These are phyloP conservation scores for Aspergillus caelatus DNA, from an alignment of 2,329 filamentous ascomycete species.

Conservation along the genomic window DNA sequence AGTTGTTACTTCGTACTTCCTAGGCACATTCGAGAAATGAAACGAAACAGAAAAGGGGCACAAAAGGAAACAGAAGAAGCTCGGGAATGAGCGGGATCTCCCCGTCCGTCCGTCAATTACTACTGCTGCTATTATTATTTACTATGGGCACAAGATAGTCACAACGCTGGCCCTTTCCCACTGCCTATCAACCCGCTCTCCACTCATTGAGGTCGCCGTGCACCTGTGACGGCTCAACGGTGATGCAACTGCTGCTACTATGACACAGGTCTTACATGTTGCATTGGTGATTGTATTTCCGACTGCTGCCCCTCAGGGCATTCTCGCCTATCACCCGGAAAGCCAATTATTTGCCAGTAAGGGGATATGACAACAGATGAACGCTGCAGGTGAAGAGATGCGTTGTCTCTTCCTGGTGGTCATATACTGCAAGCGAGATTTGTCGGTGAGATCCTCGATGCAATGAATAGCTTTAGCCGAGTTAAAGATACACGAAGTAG, in stretches of 20 bases:
- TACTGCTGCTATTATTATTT: neutral
- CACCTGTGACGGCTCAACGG: constrained; percentile 8
- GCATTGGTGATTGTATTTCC: constrained; percentile 4
- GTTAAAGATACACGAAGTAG: neutral
- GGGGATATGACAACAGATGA: constrained; percentile 1
- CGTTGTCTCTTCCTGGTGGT: neutral
- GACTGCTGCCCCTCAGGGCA: neutral
- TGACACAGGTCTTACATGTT: neutral
- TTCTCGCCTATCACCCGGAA: neutral
- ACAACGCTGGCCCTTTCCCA: neutral
- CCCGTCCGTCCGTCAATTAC: constrained; percentile 6
- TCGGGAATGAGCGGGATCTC: constrained; percentile 13
- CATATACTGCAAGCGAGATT: neutral
- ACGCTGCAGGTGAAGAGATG: neutral
- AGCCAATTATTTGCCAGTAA: neutral
- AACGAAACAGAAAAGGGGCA: neutral
- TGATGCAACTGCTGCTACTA: neutral
- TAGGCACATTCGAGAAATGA: neutral
- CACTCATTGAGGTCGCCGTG: constrained; percentile 3
- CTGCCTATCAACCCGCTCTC: neutral
- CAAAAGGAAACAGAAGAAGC: neutral
- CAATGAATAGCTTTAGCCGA: neutral
- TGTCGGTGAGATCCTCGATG: neutral
- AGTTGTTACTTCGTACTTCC: neutral
- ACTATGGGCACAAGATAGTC: neutral